These are phyloP conservation scores for Pseudopithomyces maydicus DNA, from an alignment of 2,329 filamentous ascomycete genomes.

Conservation along the genomic window DNA sequence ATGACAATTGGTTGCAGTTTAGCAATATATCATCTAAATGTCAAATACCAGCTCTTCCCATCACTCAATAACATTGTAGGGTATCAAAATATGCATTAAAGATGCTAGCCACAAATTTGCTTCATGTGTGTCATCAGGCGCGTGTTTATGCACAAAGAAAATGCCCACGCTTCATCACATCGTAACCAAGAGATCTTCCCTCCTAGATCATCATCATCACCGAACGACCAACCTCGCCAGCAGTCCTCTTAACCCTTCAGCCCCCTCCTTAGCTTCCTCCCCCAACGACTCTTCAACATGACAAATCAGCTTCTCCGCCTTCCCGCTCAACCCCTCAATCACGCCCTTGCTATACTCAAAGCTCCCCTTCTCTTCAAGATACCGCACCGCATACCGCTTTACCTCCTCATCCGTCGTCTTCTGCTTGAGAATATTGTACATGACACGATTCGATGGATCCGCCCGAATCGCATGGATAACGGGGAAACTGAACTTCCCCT, in stretches of 20 bases:
- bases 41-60: background rate
- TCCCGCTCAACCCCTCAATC: conserved; percentile 50
- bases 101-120: background rate
- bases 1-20: background rate
- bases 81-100: background rate
- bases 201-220: conserved; percentile 9
- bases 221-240: conserved; percentile 46
- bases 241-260: conserved; percentile 43
- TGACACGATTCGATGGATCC: conserved; percentile 73
- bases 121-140: background rate
- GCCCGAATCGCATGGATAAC: conserved; percentile 90
- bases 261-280: conserved; percentile 43
- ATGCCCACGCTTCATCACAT: background rate
- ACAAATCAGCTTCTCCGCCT: conserved; percentile 50
- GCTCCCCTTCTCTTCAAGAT: conserved; percentile 89
- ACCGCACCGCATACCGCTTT: conserved; percentile 86
- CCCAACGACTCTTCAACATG: conserved; percentile 47
- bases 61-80: conserved; percentile 21
- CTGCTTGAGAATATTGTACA: conserved; percentile 92
- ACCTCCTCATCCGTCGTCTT: conserved; percentile 85
- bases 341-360: conserved; percentile 81
- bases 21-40: background rate
- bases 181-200: background rate
- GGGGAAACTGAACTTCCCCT: conserved; percentile 96
- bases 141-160: background rate